Evolutionary conservation across 2,329 filamentous ascomycete genomes (phyloP).

Genomic region (Iodosphaeria phyllophila): DNA sequence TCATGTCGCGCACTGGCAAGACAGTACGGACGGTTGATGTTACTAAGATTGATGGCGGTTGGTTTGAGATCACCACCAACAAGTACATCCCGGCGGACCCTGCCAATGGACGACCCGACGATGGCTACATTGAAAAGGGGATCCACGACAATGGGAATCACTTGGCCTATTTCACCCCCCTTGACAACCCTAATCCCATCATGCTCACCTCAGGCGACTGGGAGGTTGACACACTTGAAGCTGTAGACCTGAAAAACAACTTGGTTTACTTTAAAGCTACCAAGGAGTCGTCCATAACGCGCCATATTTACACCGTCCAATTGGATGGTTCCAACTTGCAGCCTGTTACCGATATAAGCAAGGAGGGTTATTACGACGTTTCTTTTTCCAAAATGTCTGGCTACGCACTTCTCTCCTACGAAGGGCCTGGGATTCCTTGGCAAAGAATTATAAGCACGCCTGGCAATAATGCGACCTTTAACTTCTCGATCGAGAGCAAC

Average conservation of each 20-base stretch:
- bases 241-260: slow-evolving; percentile 69
- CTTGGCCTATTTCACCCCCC: slow-evolving; percentile 76
- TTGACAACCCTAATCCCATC: slow-evolving; percentile 65
- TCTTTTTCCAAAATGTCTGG: slow-evolving; percentile 73
- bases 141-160: slow-evolving; percentile 80
- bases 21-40: slow-evolving; percentile 67
- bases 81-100: slow-evolving; percentile 74
- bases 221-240: slow-evolving; percentile 82
- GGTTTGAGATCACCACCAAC: slow-evolving; percentile 85
- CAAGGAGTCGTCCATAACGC: slow-evolving; percentile 72
- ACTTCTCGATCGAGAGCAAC: slow-evolving; percentile 66
- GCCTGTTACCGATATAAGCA: slow-evolving; percentile 53
- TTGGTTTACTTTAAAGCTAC: slow-evolving; percentile 82
- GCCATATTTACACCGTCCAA: slow-evolving; percentile 80
- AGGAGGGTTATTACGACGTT: slow-evolving; percentile 60
- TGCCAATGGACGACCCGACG: slow-evolving; percentile 51
- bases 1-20: slow-evolving; percentile 51
- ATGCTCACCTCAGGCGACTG: slow-evolving; percentile 78
- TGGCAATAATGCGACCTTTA: slow-evolving; percentile 42
- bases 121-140: slow-evolving; percentile 86
- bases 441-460: slow-evolving; percentile 81
- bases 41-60: slow-evolving; percentile 75
- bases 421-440: slow-evolving; percentile 72
- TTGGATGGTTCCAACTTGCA: slow-evolving; percentile 59
- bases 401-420: slow-evolving; percentile 69